Conservation (phyloP, 2,329 filamentous ascomycete genomes). For the Trichothecium roseum region DNA sequence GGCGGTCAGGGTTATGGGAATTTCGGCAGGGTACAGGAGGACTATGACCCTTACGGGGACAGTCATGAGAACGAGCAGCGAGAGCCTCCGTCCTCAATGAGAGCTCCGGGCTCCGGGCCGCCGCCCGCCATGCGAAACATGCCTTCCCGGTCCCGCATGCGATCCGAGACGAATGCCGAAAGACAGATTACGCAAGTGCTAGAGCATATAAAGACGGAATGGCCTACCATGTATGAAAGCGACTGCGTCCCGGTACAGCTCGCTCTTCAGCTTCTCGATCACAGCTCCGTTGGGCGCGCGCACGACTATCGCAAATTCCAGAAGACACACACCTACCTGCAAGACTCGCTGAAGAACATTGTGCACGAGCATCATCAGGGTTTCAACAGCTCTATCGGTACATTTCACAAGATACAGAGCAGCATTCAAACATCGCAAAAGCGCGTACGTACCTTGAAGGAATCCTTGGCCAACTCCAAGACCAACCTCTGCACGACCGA, state of each 20-base stretch:
- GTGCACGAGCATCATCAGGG: constrained; percentile 98
- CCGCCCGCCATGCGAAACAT: constrained; percentile 16
- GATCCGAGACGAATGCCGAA: constrained; percentile 37
- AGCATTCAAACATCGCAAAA: constrained; percentile 85
- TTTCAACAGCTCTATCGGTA: constrained; percentile 98
- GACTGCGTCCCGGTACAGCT: constrained; percentile 90
- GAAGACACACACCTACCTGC: constrained; percentile 76
- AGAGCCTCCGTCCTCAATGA: constrained; percentile 29
- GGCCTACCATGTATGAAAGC: constrained; percentile 82
- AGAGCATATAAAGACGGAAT: constrained; percentile 76
- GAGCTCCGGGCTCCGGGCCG: constrained; percentile 15
- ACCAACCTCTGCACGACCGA: constrained; percentile 73
- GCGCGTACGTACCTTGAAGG: constrained; percentile 71
- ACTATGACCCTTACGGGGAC: constrained; percentile 40
- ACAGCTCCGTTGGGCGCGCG: constrained; percentile 83
- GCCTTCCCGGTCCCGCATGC: constrained; percentile 24
- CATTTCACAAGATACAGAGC: constrained; percentile 95
- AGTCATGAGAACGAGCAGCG: constrained; percentile 21
- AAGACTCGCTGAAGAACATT: constrained; percentile 84
- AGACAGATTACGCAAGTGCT: constrained; percentile 55
- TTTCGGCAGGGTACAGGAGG: constrained; percentile 26
- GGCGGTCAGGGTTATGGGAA: constrained; percentile 20
- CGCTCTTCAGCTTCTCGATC: constrained; percentile 88
- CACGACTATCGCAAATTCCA: constrained; percentile 81
- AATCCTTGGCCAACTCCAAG: constrained; percentile 74